Conservation (phyloP, 1,284 basidiomycete genomes). For the Marasmius tenuissimus region DNA sequence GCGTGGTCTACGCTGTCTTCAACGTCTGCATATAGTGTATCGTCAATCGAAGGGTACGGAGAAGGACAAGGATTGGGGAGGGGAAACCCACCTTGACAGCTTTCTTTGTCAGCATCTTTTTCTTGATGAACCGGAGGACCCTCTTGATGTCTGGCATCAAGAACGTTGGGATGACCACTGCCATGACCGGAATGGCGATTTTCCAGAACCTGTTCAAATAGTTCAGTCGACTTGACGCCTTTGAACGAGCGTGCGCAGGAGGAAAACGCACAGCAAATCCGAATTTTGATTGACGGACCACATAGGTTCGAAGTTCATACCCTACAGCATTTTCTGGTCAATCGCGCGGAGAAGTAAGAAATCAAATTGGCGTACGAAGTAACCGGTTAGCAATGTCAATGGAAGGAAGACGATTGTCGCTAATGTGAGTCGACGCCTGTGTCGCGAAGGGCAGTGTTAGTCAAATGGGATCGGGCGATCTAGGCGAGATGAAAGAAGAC, state of each 20-base stretch:
- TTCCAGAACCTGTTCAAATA: slow-evolving; percentile 58
- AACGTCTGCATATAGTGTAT: not conserved
- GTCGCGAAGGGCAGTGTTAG: not conserved
- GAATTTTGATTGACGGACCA: slow-evolving; percentile 48
- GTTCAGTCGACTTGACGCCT: slow-evolving; percentile 1
- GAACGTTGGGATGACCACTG: slow-evolving; percentile 54
- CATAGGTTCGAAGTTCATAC: slow-evolving; percentile 67
- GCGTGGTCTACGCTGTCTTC: not conserved
- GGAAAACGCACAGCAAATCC: slow-evolving; percentile 47
- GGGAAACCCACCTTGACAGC: slow-evolving; percentile 25
- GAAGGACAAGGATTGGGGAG: not conserved
- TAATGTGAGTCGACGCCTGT: slow-evolving; percentile 46
- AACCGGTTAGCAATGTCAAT: slow-evolving; percentile 67
- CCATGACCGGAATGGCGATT: slow-evolving; percentile 63
- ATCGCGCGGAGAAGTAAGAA: not conserved
- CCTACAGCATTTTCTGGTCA: slow-evolving; percentile 31
- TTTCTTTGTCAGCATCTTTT: slow-evolving; percentile 30
- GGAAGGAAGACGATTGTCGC: slow-evolving; percentile 72
- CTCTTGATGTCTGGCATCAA: slow-evolving; percentile 51
- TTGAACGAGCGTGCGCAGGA: not conserved
- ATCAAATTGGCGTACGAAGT: slow-evolving; percentile 52
- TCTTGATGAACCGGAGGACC: slow-evolving; percentile 44
- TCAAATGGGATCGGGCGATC: slow-evolving; percentile 2
- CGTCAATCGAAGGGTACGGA: not conserved
- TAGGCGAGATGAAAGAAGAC: slow-evolving; percentile 19